These are phyloP conservation scores for Malus hybrid DNA, from an alignment of 331 rosid genomes.

Conservation along the genomic window DNA sequence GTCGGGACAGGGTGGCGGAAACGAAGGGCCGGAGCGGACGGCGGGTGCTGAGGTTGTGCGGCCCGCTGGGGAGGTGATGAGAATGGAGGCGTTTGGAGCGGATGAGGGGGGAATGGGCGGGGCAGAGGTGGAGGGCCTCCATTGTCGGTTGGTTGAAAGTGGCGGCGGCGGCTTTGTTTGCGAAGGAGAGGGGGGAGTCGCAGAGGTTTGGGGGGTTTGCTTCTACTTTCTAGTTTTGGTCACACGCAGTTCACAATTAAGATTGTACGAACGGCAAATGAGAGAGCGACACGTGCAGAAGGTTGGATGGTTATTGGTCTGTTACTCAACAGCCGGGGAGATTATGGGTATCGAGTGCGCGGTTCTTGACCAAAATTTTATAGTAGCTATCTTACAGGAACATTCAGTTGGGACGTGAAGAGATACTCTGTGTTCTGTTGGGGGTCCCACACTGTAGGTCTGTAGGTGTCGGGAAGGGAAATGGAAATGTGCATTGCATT, in stretches of 20 bases:
- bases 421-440: too few species aligned
- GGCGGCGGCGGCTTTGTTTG: background rate
- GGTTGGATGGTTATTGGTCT: background rate
- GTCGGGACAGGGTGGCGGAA: conserved; percentile 45
- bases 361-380: background rate
- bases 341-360: background rate
- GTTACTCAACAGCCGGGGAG: background rate
- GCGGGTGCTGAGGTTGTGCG: background rate
- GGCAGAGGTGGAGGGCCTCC: conserved; percentile 37
- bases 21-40: conserved; percentile 11
- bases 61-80: conserved; percentile 1
- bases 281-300: background rate
- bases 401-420: too few species aligned
- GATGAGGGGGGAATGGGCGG: conserved; percentile 6
- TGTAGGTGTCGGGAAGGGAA: too few species aligned
- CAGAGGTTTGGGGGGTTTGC: background rate
- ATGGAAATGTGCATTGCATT: too few species aligned
- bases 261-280: background rate
- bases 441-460: too few species aligned
- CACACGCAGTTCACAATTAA: background rate
- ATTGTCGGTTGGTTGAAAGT: conserved; percentile 7
- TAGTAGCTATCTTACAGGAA: too few species aligned
- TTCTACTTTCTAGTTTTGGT: background rate
- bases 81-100: background rate
- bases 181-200: background rate